Percentiles rank a stretch among this genome's conserved stretches.
These are phyloP conservation scores for Leccinum barrowsii DNA, from an alignment of 768 basidiomycete genomes.

Conservation along the genomic window DNA sequence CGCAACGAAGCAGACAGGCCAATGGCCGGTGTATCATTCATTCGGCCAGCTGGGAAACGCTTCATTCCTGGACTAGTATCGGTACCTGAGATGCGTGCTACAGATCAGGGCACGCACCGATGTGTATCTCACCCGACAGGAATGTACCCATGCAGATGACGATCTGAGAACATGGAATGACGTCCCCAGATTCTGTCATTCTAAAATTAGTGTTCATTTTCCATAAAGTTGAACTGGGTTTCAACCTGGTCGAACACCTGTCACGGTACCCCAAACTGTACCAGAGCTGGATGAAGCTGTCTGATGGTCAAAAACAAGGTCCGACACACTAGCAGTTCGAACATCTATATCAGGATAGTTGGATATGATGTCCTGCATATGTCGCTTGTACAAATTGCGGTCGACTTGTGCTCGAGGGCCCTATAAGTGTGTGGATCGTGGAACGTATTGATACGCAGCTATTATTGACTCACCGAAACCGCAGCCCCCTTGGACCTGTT, in stretches of 20 bases:
- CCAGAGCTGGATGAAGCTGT: conserved; percentile 22
- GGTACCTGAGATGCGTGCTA: background rate
- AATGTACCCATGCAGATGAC: conserved; percentile 92
- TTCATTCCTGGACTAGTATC: conserved; percentile 49
- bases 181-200: conserved; percentile 62
- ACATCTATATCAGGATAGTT: conserved; percentile 69
- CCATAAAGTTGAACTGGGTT: background rate
- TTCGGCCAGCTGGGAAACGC: conserved; percentile 73
- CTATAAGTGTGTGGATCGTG: conserved; percentile 36
- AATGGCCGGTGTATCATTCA: conserved; percentile 65
- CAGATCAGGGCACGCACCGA: conserved; percentile 45
- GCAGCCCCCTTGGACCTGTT: conserved; percentile 86
- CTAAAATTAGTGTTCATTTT: background rate
- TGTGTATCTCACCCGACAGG: conserved; percentile 86
- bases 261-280: conserved; percentile 48
- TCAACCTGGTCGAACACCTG: conserved; percentile 68
- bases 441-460: background rate
- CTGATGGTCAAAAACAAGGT: conserved; percentile 61
- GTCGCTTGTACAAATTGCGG: conserved; percentile 72
- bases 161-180: conserved; percentile 74
- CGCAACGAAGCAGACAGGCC: conserved; percentile 76
- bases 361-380: conserved; percentile 71
- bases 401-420: conserved; percentile 90
- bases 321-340: conserved; percentile 71
- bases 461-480: conserved; percentile 62